Conservation (phyloP, 495 filamentous ascomycete species). For the Penicillium ochrochloron region DNA sequence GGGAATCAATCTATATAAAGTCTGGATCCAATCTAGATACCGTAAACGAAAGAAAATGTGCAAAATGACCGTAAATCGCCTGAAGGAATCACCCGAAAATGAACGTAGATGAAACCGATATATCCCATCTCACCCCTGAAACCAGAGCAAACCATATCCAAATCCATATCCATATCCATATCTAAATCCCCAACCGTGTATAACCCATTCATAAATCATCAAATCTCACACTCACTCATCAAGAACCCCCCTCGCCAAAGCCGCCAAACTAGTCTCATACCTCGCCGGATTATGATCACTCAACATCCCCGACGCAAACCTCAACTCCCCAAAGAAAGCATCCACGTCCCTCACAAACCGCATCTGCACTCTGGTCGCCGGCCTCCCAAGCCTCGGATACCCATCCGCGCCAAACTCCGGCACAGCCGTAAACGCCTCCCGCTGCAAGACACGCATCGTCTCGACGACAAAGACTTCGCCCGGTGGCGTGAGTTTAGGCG, state of each 20-base stretch:
- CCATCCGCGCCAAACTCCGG: conserved; percentile 35
- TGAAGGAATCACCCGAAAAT: background rate
- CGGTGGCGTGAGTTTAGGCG: conserved; percentile 71
- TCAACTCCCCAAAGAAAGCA: conserved; percentile 68
- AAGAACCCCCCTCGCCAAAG: conserved; percentile 58
- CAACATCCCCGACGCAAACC: conserved; percentile 74
- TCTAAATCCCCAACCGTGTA: background rate
- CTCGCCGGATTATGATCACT: conserved; percentile 75
- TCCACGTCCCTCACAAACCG: conserved; percentile 70
- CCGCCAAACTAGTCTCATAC: conserved; percentile 67
- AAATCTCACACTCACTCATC: conserved; percentile 33
- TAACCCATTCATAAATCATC: conserved; percentile 14
- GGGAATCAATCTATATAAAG: background rate
- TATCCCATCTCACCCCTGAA: background rate
- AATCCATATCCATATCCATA: background rate
- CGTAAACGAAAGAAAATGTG: background rate
- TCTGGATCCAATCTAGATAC: conserved; percentile 7
- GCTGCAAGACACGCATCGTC: conserved; percentile 61
- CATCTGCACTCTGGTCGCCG: conserved; percentile 67
- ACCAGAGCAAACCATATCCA: background rate
- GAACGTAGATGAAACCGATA: background rate
- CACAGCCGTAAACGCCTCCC: conserved; percentile 56
- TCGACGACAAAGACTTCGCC: conserved; percentile 78
- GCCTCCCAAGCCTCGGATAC: conserved; percentile 57
- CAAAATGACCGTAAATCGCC: background rate